Base-by-base conservation (phyloP, 2,329 filamentous ascomycete species). In the Hypomyces rosellus region DNA sequence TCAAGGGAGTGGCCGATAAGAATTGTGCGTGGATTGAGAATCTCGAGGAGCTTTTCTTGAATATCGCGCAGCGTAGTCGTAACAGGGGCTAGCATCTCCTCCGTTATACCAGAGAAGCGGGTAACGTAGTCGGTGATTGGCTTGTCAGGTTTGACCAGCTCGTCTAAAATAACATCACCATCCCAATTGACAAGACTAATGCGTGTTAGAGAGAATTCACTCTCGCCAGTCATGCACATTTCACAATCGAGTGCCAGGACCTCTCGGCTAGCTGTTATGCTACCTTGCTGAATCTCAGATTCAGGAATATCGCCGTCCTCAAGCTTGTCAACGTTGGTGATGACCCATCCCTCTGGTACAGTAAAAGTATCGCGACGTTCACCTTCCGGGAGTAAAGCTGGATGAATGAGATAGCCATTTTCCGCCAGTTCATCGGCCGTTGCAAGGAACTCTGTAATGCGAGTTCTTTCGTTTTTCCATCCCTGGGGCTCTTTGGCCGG, bases 81-180 rank as follows among this genome's bases (percentile, higher is more conserved):
- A 37, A 97, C 84, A 34, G 84, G 78, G 38, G 84, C 81, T 33
- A 99, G 80, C 80, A 91, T 90, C 56, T 84, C 82, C 61, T 87
- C 78, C 3, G 92, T 99, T 63, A 99, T 96, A 55, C 93, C 93
- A 1, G 93, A 99, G 68, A 84, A 95, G 49, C 79, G 85, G 1
- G 93, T 99, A 38, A 99, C 77, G 65, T 99, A 97, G 73, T 99
- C 87, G 50, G 81, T 85, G 61, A 99, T 91, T n/a, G 88, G 85
- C 57, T 87, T 85, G 41, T 84, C 78, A 0, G 93, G 93, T 71
- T 93, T 95, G 61, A 99, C 93, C 12, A 97, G 80, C 69, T 95
- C 88, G 65, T 99, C 93, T 46, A 97, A 71, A 14, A 96, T 75
- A 9, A 88, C 79, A 34, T 82, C 80, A 45, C 91, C 91, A 58